Percentiles rank a stretch among this genome's conserved stretches.
phyloP scores from a whole-genome alignment of 129 eudicot genomes.

The Artemisia argyi region DNA sequence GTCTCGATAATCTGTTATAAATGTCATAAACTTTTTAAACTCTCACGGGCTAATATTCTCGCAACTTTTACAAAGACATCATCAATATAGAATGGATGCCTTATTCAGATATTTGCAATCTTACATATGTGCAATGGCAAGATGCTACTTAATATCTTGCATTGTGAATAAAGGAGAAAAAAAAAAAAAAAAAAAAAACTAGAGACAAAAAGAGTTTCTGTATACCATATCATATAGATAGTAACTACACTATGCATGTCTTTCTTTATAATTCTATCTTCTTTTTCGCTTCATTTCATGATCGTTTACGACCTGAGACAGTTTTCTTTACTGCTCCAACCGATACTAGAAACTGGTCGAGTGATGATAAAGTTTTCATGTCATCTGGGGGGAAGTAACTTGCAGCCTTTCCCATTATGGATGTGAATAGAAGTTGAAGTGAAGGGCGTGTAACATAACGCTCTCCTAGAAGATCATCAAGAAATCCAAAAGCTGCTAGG shows the following conservation, averaged over 20 bases:
- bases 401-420: conserved; percentile 87
- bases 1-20: neutral
- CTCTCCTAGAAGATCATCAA: conserved; percentile 92
- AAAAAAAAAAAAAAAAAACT: too few species aligned
- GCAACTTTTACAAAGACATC: neutral
- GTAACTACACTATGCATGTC: conserved; percentile 25
- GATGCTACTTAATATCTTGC: conserved; percentile 14
- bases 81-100: neutral
- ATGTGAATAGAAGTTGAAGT: conserved; percentile 69
- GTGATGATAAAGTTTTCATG: conserved; percentile 96
- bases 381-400: conserved; percentile 98
- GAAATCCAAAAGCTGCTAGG: conserved; percentile 88
- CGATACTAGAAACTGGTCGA: conserved; percentile 89
- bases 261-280: conserved; percentile 21
- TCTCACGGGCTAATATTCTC: neutral
- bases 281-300: conserved; percentile 21
- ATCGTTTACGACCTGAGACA: conserved; percentile 78
- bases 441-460: conserved; percentile 86
- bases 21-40: neutral
- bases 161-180: neutral
- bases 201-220: conserved; percentile 5
- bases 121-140: conserved; percentile 20
- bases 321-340: conserved; percentile 98
- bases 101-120: neutral
- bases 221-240: conserved; percentile 20